Evolutionary conservation across 75 land plant genomes (phyloP).

Genomic region (Azolla pinnata): DNA sequence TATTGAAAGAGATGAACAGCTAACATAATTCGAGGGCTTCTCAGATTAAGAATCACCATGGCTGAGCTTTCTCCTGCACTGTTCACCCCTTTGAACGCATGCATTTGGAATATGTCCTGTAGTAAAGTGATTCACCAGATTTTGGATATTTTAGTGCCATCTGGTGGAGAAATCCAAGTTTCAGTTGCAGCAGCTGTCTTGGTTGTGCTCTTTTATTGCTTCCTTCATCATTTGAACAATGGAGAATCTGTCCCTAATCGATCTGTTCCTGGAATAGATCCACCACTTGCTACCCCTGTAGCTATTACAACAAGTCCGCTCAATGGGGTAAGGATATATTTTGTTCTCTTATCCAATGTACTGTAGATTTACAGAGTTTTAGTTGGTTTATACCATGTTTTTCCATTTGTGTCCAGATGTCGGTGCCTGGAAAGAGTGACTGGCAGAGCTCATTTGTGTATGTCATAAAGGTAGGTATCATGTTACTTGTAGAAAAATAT

Average conservation of each 20-base stretch:
- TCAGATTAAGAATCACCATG: too few species aligned
- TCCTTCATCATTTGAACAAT: constrained; percentile 11
- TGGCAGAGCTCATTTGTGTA: constrained; percentile 22
- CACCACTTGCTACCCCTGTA: background rate
- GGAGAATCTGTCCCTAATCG: background rate
- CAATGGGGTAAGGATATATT: background rate
- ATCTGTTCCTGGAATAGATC: background rate
- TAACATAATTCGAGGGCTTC: too few species aligned
- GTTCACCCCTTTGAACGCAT: too few species aligned
- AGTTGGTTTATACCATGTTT: background rate
- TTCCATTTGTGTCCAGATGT: background rate
- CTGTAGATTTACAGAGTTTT: background rate
- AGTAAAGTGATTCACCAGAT: constrained; percentile 1
- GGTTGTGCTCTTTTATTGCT: constrained; percentile 15
- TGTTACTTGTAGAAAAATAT: background rate
- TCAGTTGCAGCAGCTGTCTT: constrained; percentile 25
- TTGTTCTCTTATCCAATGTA: background rate
- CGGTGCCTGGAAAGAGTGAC: constrained; percentile 8
- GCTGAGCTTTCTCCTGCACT: too few species aligned
- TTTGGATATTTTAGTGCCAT: constrained; percentile 25
- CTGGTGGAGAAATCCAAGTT: constrained; percentile 27
- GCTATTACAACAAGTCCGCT: background rate
- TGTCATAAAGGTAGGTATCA: constrained; percentile 16
- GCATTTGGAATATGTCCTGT: too few species aligned
- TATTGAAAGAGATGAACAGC: too few species aligned